A percentile compares a stretch with the other conserved stretches of the same genome.
Conservation (phyloP, 1,284 basidiomycete species). For the Afroboletus lepidellus region DNA sequence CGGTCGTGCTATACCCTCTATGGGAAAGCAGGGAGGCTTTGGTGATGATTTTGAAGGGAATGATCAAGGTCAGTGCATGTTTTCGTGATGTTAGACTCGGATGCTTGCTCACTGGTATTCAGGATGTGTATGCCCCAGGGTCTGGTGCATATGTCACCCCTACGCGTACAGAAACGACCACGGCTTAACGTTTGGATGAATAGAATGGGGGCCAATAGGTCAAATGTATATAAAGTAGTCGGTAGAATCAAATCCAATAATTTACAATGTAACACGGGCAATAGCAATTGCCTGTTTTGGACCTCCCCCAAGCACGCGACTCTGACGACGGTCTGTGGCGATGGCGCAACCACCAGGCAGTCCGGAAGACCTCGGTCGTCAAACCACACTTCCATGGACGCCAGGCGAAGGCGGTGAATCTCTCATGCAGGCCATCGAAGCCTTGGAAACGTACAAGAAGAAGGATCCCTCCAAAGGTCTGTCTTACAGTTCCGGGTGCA, state of each 20-base stretch:
- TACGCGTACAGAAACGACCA: background rate
- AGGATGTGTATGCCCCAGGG: slow-evolving; percentile 53
- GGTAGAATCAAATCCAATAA: background rate
- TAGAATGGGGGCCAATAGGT: background rate
- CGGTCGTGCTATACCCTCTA: slow-evolving; percentile 81
- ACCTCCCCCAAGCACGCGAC: background rate
- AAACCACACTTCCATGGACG: slow-evolving; percentile 44
- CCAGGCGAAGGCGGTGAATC: slow-evolving; percentile 42
- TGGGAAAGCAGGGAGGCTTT: slow-evolving; percentile 79
- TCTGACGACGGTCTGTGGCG: slow-evolving; percentile 9
- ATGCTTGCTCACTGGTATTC: background rate
- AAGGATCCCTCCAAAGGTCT: slow-evolving; percentile 81
- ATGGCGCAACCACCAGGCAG: slow-evolving; percentile 37
- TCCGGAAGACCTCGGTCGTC: slow-evolving; percentile 45
- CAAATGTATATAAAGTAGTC: background rate
- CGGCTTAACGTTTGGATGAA: slow-evolving; percentile 4
- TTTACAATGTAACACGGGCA: background rate
- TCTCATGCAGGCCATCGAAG: slow-evolving; percentile 59
- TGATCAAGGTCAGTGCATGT: slow-evolving; percentile 51
- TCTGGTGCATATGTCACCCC: slow-evolving; percentile 44
- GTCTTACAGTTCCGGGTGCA: slow-evolving; percentile 15
- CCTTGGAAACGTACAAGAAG: slow-evolving; percentile 81
- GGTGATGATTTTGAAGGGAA: slow-evolving; percentile 54
- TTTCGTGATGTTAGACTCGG: background rate
- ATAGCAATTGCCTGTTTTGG: slow-evolving; percentile 17